These are phyloP conservation scores for Croton setiger DNA, from an alignment of 441 rosid species.

Conservation along the genomic window DNA sequence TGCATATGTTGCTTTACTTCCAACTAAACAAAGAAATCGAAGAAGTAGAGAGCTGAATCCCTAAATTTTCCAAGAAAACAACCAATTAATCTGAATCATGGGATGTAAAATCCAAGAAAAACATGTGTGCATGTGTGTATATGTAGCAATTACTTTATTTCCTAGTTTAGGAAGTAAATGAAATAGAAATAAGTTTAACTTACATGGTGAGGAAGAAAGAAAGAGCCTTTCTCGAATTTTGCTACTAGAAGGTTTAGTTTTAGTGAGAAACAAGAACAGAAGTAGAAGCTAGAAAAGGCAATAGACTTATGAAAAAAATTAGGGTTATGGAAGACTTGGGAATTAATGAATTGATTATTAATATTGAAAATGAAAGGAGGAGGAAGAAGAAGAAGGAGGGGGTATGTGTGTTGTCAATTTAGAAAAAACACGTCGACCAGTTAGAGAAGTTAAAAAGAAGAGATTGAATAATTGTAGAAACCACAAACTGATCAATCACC, in stretches of 20 bases:
- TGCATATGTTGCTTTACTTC: background rate
- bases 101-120: background rate
- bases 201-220: slow-evolving; percentile 25
- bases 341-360: slow-evolving; percentile 24
- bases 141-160: background rate
- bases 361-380: background rate
- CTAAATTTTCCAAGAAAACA: background rate
- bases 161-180: too few relatives aligned
- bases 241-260: slow-evolving; percentile 14
- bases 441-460: background rate
- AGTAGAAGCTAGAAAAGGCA: slow-evolving; percentile 13
- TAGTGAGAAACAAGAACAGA: slow-evolving; percentile 12
- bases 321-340: slow-evolving; percentile 26
- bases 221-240: slow-evolving; percentile 12
- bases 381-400: slow-evolving; percentile 23
- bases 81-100: background rate
- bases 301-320: slow-evolving; percentile 21
- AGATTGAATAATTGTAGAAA: slow-evolving; percentile 9
- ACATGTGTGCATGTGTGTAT: background rate
- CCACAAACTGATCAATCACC: slow-evolving; percentile 27
- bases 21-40: background rate
- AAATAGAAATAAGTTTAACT: slow-evolving; percentile 25
- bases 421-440: slow-evolving; percentile 19
- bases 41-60: slow-evolving; percentile 1
- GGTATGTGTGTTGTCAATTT: slow-evolving; percentile 28